These are phyloP conservation scores for Platanus orientalis DNA, from an alignment of 164 flowering plant species.

Conservation along the genomic window DNA sequence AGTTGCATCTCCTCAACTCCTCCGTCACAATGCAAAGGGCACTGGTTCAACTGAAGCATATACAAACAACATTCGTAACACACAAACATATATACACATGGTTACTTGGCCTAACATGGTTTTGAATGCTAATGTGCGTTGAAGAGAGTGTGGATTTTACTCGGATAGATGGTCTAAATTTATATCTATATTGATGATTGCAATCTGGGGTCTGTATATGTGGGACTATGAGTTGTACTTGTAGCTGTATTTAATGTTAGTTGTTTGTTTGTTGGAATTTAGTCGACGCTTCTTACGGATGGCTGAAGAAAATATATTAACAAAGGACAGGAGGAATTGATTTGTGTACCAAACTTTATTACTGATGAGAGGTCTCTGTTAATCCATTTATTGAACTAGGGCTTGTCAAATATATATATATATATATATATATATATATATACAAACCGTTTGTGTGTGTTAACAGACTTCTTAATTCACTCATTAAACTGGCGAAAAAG, in stretches of 20 bases:
- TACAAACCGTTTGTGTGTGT: no score
- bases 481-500: no score
- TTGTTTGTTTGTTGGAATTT: slow-evolving; percentile 9
- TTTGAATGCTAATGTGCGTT: no score
- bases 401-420: not conserved
- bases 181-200: slow-evolving; percentile 5
- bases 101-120: no score
- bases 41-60: slow-evolving; percentile 1
- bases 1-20: not conserved
- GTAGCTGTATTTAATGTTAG: slow-evolving; percentile 3
- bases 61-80: slow-evolving; percentile 4
- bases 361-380: not conserved
- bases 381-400: not conserved
- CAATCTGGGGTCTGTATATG: slow-evolving; percentile 6
- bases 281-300: slow-evolving; percentile 9
- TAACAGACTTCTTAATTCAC: no score
- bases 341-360: not conserved
- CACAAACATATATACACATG: no score
- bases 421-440: no score
- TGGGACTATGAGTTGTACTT: not conserved
- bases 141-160: no score
- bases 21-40: not conserved
- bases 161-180: no score
- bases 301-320: not conserved
- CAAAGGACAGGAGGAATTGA: not conserved